phyloP scores from a whole-genome alignment of 805 yeast species.

The Myxozyma udenii region DNA sequence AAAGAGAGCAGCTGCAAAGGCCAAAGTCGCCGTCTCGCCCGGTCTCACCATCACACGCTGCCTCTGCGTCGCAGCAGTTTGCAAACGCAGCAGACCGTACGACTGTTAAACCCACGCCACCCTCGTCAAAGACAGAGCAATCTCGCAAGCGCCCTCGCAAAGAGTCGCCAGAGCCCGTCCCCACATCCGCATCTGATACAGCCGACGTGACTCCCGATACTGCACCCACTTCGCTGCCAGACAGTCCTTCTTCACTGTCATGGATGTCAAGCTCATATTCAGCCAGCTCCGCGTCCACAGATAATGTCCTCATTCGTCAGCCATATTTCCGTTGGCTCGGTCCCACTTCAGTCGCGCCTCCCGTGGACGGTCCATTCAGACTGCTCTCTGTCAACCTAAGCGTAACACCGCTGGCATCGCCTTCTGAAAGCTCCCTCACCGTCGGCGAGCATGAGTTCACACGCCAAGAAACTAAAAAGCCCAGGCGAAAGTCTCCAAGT shows the following conservation, averaged over 20 bases:
- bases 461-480: not conserved
- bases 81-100: not conserved
- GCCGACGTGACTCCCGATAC: not conserved
- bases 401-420: not conserved
- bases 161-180: too few species aligned
- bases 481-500: not conserved
- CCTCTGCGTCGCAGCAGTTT: not conserved
- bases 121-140: not conserved
- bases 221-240: too few species aligned
- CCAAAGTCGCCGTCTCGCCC: not conserved
- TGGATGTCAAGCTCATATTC: not conserved
- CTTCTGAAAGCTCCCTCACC: slow-evolving; percentile 2
- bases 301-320: slow-evolving; percentile 25
- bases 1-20: not conserved
- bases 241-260: not conserved
- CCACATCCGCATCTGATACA: not conserved
- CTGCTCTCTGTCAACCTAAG: slow-evolving; percentile 33
- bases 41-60: not conserved
- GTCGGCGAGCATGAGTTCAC: slow-evolving; percentile 17
- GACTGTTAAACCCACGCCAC: not conserved
- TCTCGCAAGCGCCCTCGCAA: not conserved
- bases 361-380: slow-evolving; percentile 32
- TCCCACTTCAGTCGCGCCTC: slow-evolving; percentile 36
- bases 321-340: slow-evolving; percentile 37
- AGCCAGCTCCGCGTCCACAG: not conserved